Percentiles rank a stretch among this genome's conserved stretches.
Evolutionary conservation across 116 monocot genomes (phyloP).

Genomic region (Thalassia testudinum): DNA sequence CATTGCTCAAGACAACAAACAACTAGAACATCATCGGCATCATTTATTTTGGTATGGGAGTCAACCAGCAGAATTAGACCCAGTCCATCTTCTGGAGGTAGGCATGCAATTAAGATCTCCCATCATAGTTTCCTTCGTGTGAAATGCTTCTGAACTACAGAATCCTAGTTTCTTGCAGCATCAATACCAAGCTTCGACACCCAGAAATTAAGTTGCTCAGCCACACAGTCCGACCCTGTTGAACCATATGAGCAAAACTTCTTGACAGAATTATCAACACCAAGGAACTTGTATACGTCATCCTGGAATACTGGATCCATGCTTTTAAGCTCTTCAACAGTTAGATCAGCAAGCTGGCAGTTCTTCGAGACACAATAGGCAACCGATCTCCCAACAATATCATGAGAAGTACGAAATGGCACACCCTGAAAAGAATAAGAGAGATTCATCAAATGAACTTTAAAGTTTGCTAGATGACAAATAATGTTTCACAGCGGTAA

Average conservation of each 20-base stretch:
- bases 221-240: constrained; percentile 66
- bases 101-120: too few species aligned
- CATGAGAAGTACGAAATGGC: constrained; percentile 89
- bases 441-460: too few species aligned
- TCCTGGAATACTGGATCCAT: constrained; percentile 52
- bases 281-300: constrained; percentile 76
- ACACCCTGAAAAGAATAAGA: constrained; percentile 77
- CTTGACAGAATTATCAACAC: constrained; percentile 56
- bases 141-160: too few species aligned
- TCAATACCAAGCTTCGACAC: constrained; percentile 49
- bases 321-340: constrained; percentile 35
- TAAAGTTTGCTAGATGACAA: too few species aligned
- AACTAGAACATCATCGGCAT: too few species aligned
- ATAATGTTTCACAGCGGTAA: too few species aligned
- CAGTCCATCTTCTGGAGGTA: too few species aligned
- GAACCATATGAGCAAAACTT: constrained; percentile 92
- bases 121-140: too few species aligned
- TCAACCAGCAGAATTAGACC: too few species aligned
- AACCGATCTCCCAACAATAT: constrained; percentile 83
- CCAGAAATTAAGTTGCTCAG: constrained; percentile 65
- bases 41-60: too few species aligned
- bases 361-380: constrained; percentile 62
- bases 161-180: too few species aligned
- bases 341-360: constrained; percentile 62
- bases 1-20: too few species aligned